A percentile compares a stretch with the other conserved stretches of the same genome.
These are phyloP conservation scores for Nidularia sp. DNA, from an alignment of 768 basidiomycete genomes.

Conservation along the genomic window DNA sequence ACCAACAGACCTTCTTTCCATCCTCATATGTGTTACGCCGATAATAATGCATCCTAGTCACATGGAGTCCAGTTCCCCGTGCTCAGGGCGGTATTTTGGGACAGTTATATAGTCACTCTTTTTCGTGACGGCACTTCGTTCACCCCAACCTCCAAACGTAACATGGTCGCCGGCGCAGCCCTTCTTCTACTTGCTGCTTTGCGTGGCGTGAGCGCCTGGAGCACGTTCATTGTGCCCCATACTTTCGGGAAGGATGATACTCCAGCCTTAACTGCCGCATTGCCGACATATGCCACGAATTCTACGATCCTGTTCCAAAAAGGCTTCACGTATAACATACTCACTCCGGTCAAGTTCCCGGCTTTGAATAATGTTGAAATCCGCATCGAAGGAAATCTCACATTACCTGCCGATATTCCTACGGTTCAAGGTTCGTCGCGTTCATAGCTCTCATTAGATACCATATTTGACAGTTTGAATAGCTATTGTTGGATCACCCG, in stretches of 20 bases:
- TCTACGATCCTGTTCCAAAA: constrained; percentile 55
- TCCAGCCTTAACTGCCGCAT: constrained; percentile 38
- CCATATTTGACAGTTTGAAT: neutral
- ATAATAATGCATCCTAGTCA: neutral
- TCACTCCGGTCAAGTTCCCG: constrained; percentile 55
- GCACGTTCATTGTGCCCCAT: constrained; percentile 50
- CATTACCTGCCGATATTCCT: constrained; percentile 48
- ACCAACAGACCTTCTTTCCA: neutral
- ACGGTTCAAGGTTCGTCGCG: constrained; percentile 39
- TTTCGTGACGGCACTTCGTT: no score
- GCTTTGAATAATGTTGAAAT: constrained; percentile 53
- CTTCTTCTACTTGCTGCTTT: neutral
- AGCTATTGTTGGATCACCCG: constrained; percentile 43
- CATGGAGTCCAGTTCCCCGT: neutral
- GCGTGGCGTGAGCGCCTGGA: constrained; percentile 29
- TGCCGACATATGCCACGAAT: constrained; percentile 34
- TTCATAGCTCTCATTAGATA: neutral
- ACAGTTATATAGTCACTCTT: no score
- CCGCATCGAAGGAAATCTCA: constrained; percentile 52
- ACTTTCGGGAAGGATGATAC: constrained; percentile 45
- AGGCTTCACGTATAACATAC: constrained; percentile 58
- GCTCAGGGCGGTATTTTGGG: neutral
- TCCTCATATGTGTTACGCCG: neutral
- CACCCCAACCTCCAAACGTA: neutral
- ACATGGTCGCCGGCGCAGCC: neutral